Evolutionary conservation across 768 basidiomycete genomes (phyloP).

Genomic region (Cyclocybe cylindracea): DNA sequence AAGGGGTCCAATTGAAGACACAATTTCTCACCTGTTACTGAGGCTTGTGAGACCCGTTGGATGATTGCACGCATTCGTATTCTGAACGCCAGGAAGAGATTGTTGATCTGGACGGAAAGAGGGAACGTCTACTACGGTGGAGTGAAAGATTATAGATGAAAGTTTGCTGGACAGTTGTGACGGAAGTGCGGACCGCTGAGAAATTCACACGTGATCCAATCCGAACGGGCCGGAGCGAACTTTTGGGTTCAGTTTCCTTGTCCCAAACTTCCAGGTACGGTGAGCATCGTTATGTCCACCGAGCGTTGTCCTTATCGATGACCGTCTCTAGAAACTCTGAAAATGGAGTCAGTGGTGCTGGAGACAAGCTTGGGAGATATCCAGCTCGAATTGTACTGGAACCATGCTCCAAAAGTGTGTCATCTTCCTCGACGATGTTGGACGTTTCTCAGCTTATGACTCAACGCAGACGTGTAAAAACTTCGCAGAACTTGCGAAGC

Average conservation of each 20-base stretch:
- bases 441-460: conserved; percentile 10
- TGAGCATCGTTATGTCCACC: too few species aligned
- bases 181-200: too few species aligned
- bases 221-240: too few species aligned
- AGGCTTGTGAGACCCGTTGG: conserved; percentile 81
- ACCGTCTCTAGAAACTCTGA: too few species aligned
- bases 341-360: conserved; percentile 63
- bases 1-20: neutral
- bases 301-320: too few species aligned
- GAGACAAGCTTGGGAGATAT: conserved; percentile 88
- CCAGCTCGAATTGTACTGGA: conserved; percentile 89
- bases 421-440: neutral
- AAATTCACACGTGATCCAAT: too few species aligned
- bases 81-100: neutral
- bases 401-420: conserved; percentile 76
- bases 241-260: too few species aligned
- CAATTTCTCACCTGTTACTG: conserved; percentile 66
- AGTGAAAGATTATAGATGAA: neutral
- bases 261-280: too few species aligned
- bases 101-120: too few species aligned
- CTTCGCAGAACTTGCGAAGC: conserved; percentile 87
- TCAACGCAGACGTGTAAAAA: conserved; percentile 84
- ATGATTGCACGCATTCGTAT: conserved; percentile 80
- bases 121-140: too few species aligned
- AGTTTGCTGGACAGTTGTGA: neutral